These are phyloP conservation scores for Lunasporangiospora selenospora DNA, from an alignment of 192 early-diverging fungal species.

Conservation along the genomic window DNA sequence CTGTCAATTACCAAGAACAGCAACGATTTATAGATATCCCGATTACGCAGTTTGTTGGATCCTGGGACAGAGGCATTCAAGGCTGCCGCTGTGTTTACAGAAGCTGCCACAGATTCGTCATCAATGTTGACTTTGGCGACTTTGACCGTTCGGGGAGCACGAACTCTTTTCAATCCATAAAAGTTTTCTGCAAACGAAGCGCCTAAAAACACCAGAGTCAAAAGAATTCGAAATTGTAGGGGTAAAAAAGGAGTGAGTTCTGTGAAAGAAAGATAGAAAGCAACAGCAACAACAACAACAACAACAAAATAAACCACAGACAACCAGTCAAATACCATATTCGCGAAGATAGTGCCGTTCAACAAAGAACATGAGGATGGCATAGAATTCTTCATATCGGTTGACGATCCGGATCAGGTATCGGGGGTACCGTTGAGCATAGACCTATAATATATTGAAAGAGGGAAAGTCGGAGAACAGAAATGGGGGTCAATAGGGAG, in stretches of 20 bases:
- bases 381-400: slow-evolving; percentile 84
- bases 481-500: background rate
- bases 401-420: slow-evolving; percentile 78
- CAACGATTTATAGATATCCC: slow-evolving; percentile 68
- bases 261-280: background rate
- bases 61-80: slow-evolving; percentile 18
- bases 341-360: slow-evolving; percentile 86
- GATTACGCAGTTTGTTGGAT: slow-evolving; percentile 54
- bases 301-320: slow-evolving; percentile 1
- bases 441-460: slow-evolving; percentile 56
- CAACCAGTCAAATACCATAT: slow-evolving; percentile 59
- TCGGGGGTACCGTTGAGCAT: slow-evolving; percentile 89
- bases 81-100: slow-evolving; percentile 11
- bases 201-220: slow-evolving; percentile 43
- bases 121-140: slow-evolving; percentile 25
- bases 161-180: slow-evolving; percentile 85
- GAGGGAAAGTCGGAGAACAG: background rate
- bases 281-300: background rate
- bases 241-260: background rate
- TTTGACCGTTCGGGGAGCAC: slow-evolving; percentile 51
- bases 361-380: slow-evolving; percentile 77
- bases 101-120: slow-evolving; percentile 25
- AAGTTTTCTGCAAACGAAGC: slow-evolving; percentile 92
- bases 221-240: background rate
- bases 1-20: slow-evolving; percentile 70